Evolutionary conservation across 805 yeast species (phyloP).

Genomic region (Blastobotrys peoriensis): DNA sequence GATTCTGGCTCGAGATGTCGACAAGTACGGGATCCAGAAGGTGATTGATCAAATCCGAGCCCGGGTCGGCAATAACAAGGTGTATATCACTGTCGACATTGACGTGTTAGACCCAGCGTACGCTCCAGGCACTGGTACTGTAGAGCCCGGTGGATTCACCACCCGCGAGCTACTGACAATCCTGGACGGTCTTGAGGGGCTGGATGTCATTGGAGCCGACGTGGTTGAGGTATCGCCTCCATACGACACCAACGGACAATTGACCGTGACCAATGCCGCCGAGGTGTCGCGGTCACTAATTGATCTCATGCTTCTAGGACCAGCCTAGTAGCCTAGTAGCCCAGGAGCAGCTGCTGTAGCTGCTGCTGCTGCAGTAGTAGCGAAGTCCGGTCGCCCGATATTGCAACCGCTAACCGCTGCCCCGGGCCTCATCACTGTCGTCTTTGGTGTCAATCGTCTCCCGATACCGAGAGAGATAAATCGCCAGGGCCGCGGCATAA

Average conservation of each 20-base stretch:
- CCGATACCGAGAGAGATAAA: conserved; percentile 60
- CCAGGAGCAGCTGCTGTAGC: too few species aligned
- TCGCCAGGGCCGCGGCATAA: conserved; percentile 62
- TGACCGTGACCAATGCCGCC: conserved; percentile 54
- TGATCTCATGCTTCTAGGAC: neutral
- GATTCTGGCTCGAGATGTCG: conserved; percentile 62
- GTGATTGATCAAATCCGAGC: conserved; percentile 46
- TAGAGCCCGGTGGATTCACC: conserved; percentile 50
- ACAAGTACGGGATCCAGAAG: conserved; percentile 53
- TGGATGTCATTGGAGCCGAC: conserved; percentile 66
- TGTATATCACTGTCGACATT: conserved; percentile 38
- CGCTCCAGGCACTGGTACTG: conserved; percentile 51
- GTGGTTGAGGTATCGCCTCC: conserved; percentile 70
- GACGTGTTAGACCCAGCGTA: conserved; percentile 54
- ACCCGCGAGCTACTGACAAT: conserved; percentile 48
- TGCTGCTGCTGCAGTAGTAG: too few species aligned
- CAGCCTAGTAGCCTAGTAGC: too few species aligned
- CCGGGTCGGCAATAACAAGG: conserved; percentile 55
- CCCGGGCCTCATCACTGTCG: neutral
- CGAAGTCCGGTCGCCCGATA: too few species aligned
- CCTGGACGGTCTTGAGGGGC: conserved; percentile 52
- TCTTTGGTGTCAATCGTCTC: conserved; percentile 30
- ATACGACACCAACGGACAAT: conserved; percentile 47
- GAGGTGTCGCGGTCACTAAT: conserved; percentile 32
- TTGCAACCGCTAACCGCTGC: neutral